These are phyloP conservation scores for Fomitopsis schrenkii DNA, from an alignment of 1,284 basidiomycete species.

Conservation along the genomic window DNA sequence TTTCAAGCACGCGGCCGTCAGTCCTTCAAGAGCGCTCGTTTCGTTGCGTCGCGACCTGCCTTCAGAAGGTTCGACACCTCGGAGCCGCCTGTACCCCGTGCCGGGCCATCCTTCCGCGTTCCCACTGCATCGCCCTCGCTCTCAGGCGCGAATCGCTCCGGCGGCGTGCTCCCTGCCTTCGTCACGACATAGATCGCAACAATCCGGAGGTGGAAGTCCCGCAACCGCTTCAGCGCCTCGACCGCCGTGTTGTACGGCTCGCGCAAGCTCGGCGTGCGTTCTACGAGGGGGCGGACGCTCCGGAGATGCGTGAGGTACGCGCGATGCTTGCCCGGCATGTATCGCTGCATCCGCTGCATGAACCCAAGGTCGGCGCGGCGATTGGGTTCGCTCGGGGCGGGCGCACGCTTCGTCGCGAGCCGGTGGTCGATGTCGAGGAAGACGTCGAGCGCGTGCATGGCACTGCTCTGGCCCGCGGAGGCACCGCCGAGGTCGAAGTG, in stretches of 20 bases:
- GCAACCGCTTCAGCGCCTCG: conserved; percentile 72
- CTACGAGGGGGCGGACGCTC: conserved; percentile 57
- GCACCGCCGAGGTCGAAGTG: conserved; percentile 77
- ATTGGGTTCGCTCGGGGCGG: conserved; percentile 62
- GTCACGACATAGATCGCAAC: conserved; percentile 84
- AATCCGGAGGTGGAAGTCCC: conserved; percentile 87
- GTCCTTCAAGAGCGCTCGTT: conserved; percentile 50
- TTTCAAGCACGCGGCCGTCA: not conserved
- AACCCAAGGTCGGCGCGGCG: conserved; percentile 66
- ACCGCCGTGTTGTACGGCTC: conserved; percentile 82
- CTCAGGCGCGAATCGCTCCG: conserved; percentile 40
- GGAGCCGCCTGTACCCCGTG: conserved; percentile 86
- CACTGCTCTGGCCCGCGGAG: conserved; percentile 89
- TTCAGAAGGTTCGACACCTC: conserved; percentile 80
- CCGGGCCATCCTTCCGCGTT: conserved; percentile 37
- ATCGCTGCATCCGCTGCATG: conserved; percentile 78
- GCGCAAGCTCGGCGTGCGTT: conserved; percentile 49
- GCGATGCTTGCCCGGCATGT: conserved; percentile 78
- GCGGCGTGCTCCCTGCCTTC: conserved; percentile 58
- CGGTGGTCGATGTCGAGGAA: conserved; percentile 84
- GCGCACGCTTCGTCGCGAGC: conserved; percentile 67
- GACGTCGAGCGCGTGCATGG: conserved; percentile 83
- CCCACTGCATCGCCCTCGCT: conserved; percentile 40
- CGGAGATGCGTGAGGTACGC: conserved; percentile 59
- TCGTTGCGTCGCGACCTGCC: conserved; percentile 83